phyloP scores from a whole-genome alignment of 139 green algal genomes.

The Ettlia oleoabundans region DNA sequence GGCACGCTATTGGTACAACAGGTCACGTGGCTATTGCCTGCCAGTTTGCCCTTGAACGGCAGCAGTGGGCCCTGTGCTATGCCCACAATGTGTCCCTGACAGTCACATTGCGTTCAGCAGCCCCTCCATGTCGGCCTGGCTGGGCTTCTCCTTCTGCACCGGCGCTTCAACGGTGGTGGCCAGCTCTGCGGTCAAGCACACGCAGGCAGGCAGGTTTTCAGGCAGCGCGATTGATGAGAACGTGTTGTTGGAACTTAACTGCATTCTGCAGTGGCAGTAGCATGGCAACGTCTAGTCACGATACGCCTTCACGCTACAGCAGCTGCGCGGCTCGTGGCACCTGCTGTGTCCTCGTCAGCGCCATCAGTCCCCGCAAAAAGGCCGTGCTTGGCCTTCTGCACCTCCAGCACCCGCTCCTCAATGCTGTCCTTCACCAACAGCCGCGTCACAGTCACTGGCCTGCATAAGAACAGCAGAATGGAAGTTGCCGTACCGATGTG shows the following conservation, averaged over 20 bases:
- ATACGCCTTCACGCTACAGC: too few relatives aligned
- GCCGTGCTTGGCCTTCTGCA: constrained; percentile 29
- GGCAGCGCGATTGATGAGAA: not conserved
- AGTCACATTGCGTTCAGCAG: constrained; percentile 25
- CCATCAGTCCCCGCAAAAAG: constrained; percentile 16
- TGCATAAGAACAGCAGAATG: not conserved
- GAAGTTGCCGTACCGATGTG: not conserved
- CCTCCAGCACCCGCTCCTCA: constrained; percentile 44
- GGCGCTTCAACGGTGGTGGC: constrained; percentile 20
- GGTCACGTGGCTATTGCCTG: too few relatives aligned
- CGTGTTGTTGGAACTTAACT: too few relatives aligned
- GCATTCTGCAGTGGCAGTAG: too few relatives aligned
- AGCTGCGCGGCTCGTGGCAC: too few relatives aligned
- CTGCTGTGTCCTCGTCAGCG: constrained; percentile 16
- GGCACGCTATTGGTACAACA: too few relatives aligned
- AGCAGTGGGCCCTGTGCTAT: too few relatives aligned
- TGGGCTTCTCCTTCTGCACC: not conserved
- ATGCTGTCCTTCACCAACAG: constrained; percentile 57
- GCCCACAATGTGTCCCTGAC: too few relatives aligned
- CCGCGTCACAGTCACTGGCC: constrained; percentile 44
- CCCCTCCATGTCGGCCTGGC: not conserved
- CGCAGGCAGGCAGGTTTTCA: not conserved
- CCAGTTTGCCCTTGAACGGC: too few relatives aligned
- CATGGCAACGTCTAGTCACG: too few relatives aligned
- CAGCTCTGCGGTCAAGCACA: constrained; percentile 5